A percentile compares a stretch with the other conserved stretches of the same genome.
phyloP scores from a whole-genome alignment of 352 stramenopile species.

The Pythium coloratum region DNA sequence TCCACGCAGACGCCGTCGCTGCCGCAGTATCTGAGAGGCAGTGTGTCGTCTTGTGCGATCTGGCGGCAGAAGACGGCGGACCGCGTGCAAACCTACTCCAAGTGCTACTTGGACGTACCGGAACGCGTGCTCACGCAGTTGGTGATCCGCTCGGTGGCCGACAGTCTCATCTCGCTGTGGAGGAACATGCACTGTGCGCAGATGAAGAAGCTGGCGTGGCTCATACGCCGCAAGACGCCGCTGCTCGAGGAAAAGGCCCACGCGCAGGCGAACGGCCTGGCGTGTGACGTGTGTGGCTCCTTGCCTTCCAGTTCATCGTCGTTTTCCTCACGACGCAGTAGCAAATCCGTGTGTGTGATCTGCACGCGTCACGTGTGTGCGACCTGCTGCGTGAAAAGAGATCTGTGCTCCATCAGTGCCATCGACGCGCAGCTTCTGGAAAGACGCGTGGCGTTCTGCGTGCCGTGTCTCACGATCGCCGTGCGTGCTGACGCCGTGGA shows the following conservation, averaged over 20 bases:
- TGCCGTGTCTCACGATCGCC: conserved; percentile 28
- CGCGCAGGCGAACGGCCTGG: background rate
- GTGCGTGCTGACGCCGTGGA: conserved; percentile 22
- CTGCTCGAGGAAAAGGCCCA: conserved; percentile 8
- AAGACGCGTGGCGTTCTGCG: conserved; percentile 22
- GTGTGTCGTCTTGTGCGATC: conserved; percentile 55
- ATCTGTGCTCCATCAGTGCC: conserved; percentile 13
- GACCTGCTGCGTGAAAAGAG: conserved; percentile 26
- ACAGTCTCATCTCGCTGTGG: conserved; percentile 42
- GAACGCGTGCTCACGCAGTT: conserved; percentile 40
- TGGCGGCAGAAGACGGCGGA: conserved; percentile 39
- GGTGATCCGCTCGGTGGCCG: conserved; percentile 41
- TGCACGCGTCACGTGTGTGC: conserved; percentile 21
- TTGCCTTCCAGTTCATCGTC: background rate
- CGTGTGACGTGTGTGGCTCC: conserved; percentile 19
- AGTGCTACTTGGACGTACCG: conserved; percentile 44
- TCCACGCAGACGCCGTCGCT: conserved; percentile 50
- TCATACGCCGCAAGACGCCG: conserved; percentile 26
- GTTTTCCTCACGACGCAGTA: background rate
- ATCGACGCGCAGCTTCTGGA: background rate
- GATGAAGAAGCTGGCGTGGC: conserved; percentile 75
- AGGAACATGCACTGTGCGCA: conserved; percentile 50
- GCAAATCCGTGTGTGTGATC: conserved; percentile 21
- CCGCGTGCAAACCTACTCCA: conserved; percentile 36
- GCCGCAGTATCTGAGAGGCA: conserved; percentile 35